Evolutionary conservation across 1,139 yeast species (phyloP), one percentile per base, ranked within the genome.

Genomic region (Pichia sp.): DNA sequence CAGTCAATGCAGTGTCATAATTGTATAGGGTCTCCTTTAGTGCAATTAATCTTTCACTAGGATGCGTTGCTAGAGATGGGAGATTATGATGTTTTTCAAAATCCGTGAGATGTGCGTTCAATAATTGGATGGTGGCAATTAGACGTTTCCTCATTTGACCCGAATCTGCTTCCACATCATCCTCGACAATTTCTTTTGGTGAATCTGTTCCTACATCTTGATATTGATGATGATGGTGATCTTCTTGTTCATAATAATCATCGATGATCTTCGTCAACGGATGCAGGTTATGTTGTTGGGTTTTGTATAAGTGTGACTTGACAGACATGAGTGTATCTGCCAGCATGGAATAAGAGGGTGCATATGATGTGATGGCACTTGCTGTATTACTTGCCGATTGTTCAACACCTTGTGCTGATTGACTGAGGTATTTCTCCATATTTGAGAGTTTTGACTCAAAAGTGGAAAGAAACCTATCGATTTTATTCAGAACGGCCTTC

Each of bases 1-100:
- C 56, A 22, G 64, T 63, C 29, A 72, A 55, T 0, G 87, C 87
- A 36, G 63, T 63, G 45, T 77, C 77, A 53, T 77, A 78, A 55
- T 79, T 77, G 53, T 70, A 74, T 42, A 68, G 69, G 29, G 68
- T 65, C 32, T 59, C 55, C 30, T 59, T 60, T 28, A 63, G 51
- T 25, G 52, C 49, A 27, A 62, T 57, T 37, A 72, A 62, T 20
- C 64, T 65, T 38, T 66, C 64, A 44, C 66, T 63, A 51, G 64
- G 54, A 39, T 62, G 48, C 17, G 44, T 42, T 21, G 47, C 45
- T 28, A 47, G 27, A 9, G 44, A 18, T 15, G 44, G 44, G 12
- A 44, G 20, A 23, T 38, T 34, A 32, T 44, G 33, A 17, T 34
- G 39, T 16, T 42, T 29, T 22, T 44, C 47, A 29, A 44, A 54